phyloP scores from a whole-genome alignment of 176 grass and related monocot genomes.

The Sorghum bicolor region Sorghum_bicolor_NCBIv3 NC_012871.2:4357001-4357500 shows the following conservation, averaged over 20 bases:
- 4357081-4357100: neutral
- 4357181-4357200: too few relatives aligned
- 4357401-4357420: neutral
- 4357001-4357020: conserved; percentile 1
- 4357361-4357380: neutral
- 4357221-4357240: conserved; percentile 29
- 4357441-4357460: neutral
- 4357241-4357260: conserved; percentile 11
- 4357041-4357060: neutral
- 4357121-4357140: neutral
- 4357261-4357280: conserved; percentile 23
- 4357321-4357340: neutral
- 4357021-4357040: neutral
- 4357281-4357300: conserved; percentile 15
- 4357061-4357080: neutral
- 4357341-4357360: neutral
- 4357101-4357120: conserved; percentile 28
- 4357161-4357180: too few relatives aligned
- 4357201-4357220: too few relatives aligned
- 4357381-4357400: neutral
- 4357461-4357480: conserved; percentile 28
- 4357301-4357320: conserved; percentile 7
- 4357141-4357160: too few relatives aligned
- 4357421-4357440: neutral
- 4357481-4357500: neutral